Base-by-base conservation (phyloP, 164 flowering plant genomes). In the Saururus chinensis region DNA sequence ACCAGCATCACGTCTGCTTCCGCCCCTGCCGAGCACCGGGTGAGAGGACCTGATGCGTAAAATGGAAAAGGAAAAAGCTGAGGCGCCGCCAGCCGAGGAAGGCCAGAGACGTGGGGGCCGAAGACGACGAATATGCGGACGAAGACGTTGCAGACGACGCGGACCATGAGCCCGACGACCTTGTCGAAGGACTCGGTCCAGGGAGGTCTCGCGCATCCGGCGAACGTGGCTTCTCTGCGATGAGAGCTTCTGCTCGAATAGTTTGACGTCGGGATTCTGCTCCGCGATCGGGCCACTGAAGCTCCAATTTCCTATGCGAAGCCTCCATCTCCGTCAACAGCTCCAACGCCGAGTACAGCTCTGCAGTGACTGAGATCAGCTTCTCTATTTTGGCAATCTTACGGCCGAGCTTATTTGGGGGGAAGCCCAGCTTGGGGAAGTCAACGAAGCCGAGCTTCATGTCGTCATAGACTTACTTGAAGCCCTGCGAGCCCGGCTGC, bases 141-240 rank as follows among this genome's bases (percentile, higher is more conserved):
- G 56, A 76, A 85, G 4, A 89, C 60, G 19, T 70, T 57, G 60
- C 79, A 79, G 9, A 81, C 66, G 24, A 70, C 61, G 20, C 77
- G 64, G 0, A 85, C 84, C 95, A 89, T 81, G 12, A 77, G 61
- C 5, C 70, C 74, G 4, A 85, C 91, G 26, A 51, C 58, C 53
- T 80, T 75, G 55, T 92, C 89, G 40, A 78, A 79, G 0, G 81
- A 73, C 54, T 81, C 74, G 60, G 41, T 75, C 96, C 96, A 89
- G 1, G 89, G 95, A 88, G 0, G 56, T 17, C 2, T 80, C 79
- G 26, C 63, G 73, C 13, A 67, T 62, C 20, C 71, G 78, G 0
- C 74, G 71, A 4, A 87, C 87, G 19, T 76, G 70, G 37, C 77
- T 73, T 49, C 77, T 72, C 64, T 80, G 86, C 48, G 24, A 58